A percentile compares a stretch with the other conserved stretches of the same genome.
These are phyloP conservation scores for Drechslerella coelobrocha DNA, from an alignment of 2,329 filamentous ascomycete genomes.

Conservation along the genomic window DNA sequence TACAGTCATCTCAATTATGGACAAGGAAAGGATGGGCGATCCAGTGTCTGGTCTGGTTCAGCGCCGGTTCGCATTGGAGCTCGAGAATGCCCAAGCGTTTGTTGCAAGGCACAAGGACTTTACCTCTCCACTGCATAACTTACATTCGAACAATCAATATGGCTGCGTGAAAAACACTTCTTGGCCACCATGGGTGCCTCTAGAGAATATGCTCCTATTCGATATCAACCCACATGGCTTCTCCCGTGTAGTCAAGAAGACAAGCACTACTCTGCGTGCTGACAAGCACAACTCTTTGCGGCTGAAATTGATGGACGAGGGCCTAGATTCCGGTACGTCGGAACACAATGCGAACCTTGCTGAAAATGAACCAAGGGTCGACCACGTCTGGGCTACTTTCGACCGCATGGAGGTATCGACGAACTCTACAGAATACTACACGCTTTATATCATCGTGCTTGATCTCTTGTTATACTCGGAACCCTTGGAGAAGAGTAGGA, in stretches of 20 bases:
- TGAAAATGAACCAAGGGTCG: conserved; percentile 78
- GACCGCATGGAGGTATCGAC: conserved; percentile 92
- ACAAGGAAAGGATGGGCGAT: conserved; percentile 89
- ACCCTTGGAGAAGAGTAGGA: conserved; percentile 95
- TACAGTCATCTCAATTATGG: conserved; percentile 97
- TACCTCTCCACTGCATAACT: conserved; percentile 79
- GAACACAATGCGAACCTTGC: conserved; percentile 62
- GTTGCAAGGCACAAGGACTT: conserved; percentile 94
- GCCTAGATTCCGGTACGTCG: conserved; percentile 63
- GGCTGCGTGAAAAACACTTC: conserved; percentile 81
- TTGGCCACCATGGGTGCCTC: conserved; percentile 97
- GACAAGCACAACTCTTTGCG: conserved; percentile 98
- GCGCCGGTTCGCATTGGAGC: conserved; percentile 87
- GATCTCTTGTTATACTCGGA: conserved; percentile 96
- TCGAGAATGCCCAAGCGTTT: conserved; percentile 98
- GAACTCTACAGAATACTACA: conserved; percentile 96
- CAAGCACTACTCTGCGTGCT: conserved; percentile 89
- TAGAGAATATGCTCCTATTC: conserved; percentile 99
- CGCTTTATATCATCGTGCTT: conserved; percentile 96
- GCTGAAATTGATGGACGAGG: conserved; percentile 92
- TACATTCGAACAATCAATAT: conserved; percentile 94
- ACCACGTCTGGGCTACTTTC: conserved; percentile 96
- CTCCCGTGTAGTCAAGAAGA: conserved; percentile 94
- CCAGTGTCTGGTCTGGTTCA: conserved; percentile 94
- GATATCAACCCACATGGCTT: conserved; percentile 94